Base-by-base conservation (phyloP, 208 protist genomes). In the Leptomonas pyrrhocoris region DNA sequence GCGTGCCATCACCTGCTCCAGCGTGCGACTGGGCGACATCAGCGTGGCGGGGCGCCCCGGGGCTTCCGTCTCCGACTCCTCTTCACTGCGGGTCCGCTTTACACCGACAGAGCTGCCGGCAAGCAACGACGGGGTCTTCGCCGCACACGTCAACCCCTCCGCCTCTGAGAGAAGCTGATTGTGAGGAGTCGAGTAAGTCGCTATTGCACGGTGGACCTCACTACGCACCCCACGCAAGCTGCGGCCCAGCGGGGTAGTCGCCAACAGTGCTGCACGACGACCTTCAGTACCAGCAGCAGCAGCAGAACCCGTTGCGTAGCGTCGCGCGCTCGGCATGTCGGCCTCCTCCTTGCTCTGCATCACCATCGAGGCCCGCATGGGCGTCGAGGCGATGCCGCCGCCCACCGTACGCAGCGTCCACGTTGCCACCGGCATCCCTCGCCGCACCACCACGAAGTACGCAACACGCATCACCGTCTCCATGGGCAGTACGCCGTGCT, bases 401-500 rank as follows among this genome's bases (percentile, higher is more conserved):
- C 50, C 61, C 16, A 56, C 51, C 42, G 72, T 77, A 8, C 72
- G 72, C 50, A 77, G 63, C 28, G 72, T 67, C 57, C 66, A 73
- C 25, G 74, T 66, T 30, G 51, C 9, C 23, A 38, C 25, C 11
- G 73, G 56, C 72, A 70, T 70, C 18, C 68, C 60, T 40, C 62
- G 77, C 30, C 77, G 77, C 46, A 51, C 40, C 58, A 86, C 46
- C 36, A 86, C 70, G 27, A 78, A 79, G 65, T 75, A 77, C 19
- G 80, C 66, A 6, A 95, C 87, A 18, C 74, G 74, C n/a, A 86
- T 27, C 31, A 95, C 71, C 49, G 79, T 68, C 42, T 78, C 75
- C 81, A 93, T 83, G 19, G 90, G 80, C 62, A 95, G 80, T 36
- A 89, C 75, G 0, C 88, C 88, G 34, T 75, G 67, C 51, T 86